Percentiles rank a stretch among this genome's conserved stretches.
Evolutionary conservation across 768 basidiomycete genomes (phyloP).

Genomic region (Panus rudis): DNA sequence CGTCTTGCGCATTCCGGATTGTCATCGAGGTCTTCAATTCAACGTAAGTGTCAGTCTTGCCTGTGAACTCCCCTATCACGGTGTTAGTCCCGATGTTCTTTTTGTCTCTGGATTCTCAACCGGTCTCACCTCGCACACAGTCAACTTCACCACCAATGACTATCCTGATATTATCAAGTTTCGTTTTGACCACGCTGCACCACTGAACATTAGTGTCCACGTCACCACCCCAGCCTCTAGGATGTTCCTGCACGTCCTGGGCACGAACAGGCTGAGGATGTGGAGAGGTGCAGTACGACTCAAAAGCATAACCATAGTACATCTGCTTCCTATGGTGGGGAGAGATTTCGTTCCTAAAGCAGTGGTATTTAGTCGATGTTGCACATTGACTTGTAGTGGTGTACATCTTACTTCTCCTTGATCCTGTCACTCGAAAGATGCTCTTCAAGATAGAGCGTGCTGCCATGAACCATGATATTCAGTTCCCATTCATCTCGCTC

Average conservation of each 20-base stretch:
- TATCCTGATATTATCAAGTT: conserved; percentile 62
- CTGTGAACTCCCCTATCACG: conserved; percentile 48
- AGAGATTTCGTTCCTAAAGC: conserved; percentile 67
- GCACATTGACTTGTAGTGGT: background rate
- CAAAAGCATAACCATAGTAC: conserved; percentile 87
- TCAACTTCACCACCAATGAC: conserved; percentile 90
- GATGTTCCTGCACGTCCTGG: conserved; percentile 5
- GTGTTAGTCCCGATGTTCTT: background rate
- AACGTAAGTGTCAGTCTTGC: conserved; percentile 61
- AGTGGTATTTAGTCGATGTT: background rate
- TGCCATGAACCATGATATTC: conserved; percentile 73
- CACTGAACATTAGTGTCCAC: conserved; percentile 88
- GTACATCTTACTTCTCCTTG: conserved; percentile 50
- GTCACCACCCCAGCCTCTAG: conserved; percentile 64
- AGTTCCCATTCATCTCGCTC: conserved; percentile 72
- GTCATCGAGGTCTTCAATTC: conserved; percentile 82
- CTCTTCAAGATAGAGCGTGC: conserved; percentile 71
- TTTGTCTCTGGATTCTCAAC: background rate
- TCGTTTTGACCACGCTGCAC: conserved; percentile 86
- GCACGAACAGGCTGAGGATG: conserved; percentile 11
- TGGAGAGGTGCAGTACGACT: conserved; percentile 72
- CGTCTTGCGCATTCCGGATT: conserved; percentile 59
- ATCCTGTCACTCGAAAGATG: conserved; percentile 54
- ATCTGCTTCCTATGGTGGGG: conserved; percentile 55
- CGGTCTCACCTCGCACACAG: conserved; percentile 66